Evolutionary conservation across 352 stramenopile species (phyloP), one percentile per base, ranked within the genome.

Genomic region (Peronospora tabacina): DNA sequence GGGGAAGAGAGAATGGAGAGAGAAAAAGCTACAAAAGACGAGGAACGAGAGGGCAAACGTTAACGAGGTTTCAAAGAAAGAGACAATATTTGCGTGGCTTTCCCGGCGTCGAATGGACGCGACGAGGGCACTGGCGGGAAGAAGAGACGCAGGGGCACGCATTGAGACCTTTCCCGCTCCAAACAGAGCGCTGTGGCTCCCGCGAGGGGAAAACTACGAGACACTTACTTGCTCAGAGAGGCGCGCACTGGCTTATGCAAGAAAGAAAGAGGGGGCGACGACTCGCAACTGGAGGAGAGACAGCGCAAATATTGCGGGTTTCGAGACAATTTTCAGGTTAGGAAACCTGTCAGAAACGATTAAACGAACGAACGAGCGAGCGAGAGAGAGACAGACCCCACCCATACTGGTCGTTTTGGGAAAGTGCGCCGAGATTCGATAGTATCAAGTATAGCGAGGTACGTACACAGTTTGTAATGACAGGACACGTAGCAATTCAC

Each of bases 251-350:
- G 42, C 51, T 66, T 49, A 59, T 69, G 55, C 49, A 70, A 55
- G 57, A 70, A 66, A 70, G 61, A 70, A 70, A 61, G 39, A 66
- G 57, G 54, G 51, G 59, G 50, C 58, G 56, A 62, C 59, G 60
- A 35, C 49, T 65, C 60, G 60, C 49, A 61, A 39, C 26, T 54
- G 43, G 53, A 65, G 56, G 44, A 59, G 51, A 61, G 49, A 64
- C 56, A 61, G 51, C 45, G 47, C 37, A 49, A 55, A 58, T 55
- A 12, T 20, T 34, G 35, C 7, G 16, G 16, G 35, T 61, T 56
- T 54, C 44, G 9, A 38, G 44, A 20, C 24, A 56, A 56, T 61
- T 56, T 42, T 19, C 26, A 37, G 29, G 38, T 35, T 32, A 17
- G 10, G 5, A 35, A 50, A 43, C 34, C 39, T 47, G 33, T 19